Percentiles rank a stretch among this genome's conserved stretches.
Evolutionary conservation across 129 eudicot genomes (phyloP).

Genomic region (Cynara cardunculus): DNA sequence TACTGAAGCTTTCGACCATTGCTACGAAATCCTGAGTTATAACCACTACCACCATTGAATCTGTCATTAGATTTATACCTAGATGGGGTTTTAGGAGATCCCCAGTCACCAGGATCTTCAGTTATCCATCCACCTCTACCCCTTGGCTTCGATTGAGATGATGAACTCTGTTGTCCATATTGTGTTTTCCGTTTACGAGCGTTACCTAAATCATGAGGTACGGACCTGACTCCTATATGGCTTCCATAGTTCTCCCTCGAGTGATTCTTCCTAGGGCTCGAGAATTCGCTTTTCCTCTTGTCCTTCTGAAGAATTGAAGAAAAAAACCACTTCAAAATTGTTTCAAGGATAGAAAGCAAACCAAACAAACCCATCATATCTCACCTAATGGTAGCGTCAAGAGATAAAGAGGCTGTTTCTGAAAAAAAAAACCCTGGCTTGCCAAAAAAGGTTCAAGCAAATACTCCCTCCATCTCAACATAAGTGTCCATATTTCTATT

Average conservation of each 20-base stretch:
- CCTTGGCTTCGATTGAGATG: conserved; percentile 42
- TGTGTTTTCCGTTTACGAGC: conserved; percentile 43
- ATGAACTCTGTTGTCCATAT: conserved; percentile 25
- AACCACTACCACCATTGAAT: conserved; percentile 31
- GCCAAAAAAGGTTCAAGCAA: neutral
- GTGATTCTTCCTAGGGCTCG: conserved; percentile 41
- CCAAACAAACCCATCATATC: neutral
- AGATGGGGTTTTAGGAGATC: conserved; percentile 64
- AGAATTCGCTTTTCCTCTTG: conserved; percentile 50
- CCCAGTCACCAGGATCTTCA: conserved; percentile 67
- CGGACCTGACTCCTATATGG: conserved; percentile 39
- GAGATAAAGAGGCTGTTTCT: no score
- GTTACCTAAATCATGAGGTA: conserved; percentile 50
- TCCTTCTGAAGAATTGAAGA: conserved; percentile 35
- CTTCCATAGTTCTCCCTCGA: conserved; percentile 35
- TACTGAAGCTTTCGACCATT: conserved; percentile 28
- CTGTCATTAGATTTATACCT: conserved; percentile 28
- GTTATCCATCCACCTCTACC: conserved; percentile 59
- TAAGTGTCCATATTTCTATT: neutral
- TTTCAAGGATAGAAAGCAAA: neutral
- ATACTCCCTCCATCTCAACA: neutral
- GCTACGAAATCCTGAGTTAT: conserved; percentile 38
- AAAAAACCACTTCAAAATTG: neutral
- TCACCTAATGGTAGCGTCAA: neutral
- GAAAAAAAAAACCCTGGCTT: no score